Percentiles rank a stretch among this genome's conserved stretches.
phyloP scores from a whole-genome alignment of 1,284 basidiomycete species.

The Ceratobasidium sp. region DNA sequence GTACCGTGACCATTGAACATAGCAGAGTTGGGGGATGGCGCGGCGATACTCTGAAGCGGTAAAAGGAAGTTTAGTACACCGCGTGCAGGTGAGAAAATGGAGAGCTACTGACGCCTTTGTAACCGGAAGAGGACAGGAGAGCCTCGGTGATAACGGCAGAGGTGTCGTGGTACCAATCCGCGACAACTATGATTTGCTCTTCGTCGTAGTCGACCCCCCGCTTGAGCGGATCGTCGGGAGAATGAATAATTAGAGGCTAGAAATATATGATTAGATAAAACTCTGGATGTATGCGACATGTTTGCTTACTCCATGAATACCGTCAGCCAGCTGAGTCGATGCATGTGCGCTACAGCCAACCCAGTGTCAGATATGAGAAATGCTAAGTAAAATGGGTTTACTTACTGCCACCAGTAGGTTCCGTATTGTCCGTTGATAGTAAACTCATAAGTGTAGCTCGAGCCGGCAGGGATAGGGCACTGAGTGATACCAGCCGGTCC shows the following conservation, averaged over 20 bases:
- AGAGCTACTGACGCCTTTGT: conserved; percentile 18
- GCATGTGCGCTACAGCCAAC: conserved; percentile 50
- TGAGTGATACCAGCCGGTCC: conserved; percentile 55
- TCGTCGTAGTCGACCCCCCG: conserved; percentile 55
- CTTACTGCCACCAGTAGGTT: conserved; percentile 30
- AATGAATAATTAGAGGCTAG: conserved; percentile 53
- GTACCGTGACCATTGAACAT: conserved; percentile 57
- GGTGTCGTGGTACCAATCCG: conserved; percentile 53
- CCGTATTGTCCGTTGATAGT: conserved; percentile 50
- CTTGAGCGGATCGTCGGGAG: conserved; percentile 53
- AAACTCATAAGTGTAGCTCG: conserved; percentile 57
- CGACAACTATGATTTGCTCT: conserved; percentile 33
- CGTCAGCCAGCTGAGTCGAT: conserved; percentile 54
- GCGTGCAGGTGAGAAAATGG: conserved; percentile 11
- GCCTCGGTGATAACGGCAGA: conserved; percentile 46
- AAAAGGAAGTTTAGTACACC: conserved; percentile 39
- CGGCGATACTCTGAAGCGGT: conserved; percentile 49
- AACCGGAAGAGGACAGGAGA: conserved; percentile 35
- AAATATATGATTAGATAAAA: background rate
- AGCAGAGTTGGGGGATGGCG: conserved; percentile 55
- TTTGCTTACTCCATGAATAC: conserved; percentile 52
- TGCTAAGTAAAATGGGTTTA: background rate
- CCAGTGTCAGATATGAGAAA: background rate
- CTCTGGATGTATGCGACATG: conserved; percentile 48
- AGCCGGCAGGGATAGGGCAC: conserved; percentile 56